Conservation (phyloP, 495 filamentous ascomycete species). For the Lasiosphaeris hirsuta region DNA sequence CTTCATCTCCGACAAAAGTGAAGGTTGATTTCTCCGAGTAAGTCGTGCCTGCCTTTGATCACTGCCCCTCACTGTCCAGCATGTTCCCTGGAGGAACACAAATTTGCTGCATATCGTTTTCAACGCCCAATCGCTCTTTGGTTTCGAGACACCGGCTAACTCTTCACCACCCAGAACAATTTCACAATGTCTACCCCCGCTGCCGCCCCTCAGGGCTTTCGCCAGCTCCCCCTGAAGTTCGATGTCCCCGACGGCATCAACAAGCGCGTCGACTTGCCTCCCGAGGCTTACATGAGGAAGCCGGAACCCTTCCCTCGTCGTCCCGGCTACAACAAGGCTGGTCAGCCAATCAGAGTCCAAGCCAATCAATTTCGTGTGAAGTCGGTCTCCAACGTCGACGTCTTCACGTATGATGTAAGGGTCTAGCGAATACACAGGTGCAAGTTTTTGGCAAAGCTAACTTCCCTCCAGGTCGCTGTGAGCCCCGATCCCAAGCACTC, state of each 20-base stretch:
- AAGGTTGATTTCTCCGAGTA: too few species aligned
- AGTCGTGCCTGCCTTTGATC: too few species aligned
- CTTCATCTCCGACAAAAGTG: too few species aligned
- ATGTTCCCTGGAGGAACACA: too few species aligned
- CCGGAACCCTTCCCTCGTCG: conserved; percentile 32
- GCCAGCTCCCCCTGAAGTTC: conserved; percentile 1
- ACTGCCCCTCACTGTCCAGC: too few species aligned
- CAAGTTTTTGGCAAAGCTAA: background rate
- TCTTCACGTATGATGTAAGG: conserved; percentile 84
- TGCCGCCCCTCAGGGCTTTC: too few species aligned
- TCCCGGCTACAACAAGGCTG: conserved; percentile 54
- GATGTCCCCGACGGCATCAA: conserved; percentile 18
- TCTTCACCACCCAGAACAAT: background rate
- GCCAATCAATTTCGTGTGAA: conserved; percentile 75
- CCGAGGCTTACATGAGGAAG: conserved; percentile 37
- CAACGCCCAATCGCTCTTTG: too few species aligned
- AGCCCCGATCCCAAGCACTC: conserved; percentile 59
- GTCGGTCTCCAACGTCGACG: conserved; percentile 42
- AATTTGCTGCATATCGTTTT: too few species aligned
- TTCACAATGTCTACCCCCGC: background rate
- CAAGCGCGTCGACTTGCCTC: conserved; percentile 42
- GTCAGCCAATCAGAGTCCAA: conserved; percentile 53
- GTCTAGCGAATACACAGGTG: conserved; percentile 29
- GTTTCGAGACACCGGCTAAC: too few species aligned
- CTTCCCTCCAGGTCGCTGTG: conserved; percentile 53